These are phyloP conservation scores for Calamus simplicifolius DNA, from an alignment of 176 grass and related monocot genomes.

Conservation along the genomic window DNA sequence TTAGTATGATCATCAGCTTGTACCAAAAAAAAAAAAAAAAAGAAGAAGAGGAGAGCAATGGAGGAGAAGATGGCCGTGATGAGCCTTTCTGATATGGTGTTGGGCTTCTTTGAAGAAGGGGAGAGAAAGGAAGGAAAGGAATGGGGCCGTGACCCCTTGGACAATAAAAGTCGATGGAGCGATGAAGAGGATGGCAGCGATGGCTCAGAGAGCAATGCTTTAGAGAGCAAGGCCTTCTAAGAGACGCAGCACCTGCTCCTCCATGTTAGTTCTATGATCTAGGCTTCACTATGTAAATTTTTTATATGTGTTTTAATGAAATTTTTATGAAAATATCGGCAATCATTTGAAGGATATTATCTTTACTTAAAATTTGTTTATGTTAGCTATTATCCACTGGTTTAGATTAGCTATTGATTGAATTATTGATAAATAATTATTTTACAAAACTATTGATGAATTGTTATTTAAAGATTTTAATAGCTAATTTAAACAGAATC, in stretches of 20 bases:
- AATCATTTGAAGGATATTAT: not conserved
- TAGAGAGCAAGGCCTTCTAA: constrained; percentile 71
- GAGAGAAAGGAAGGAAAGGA: constrained; percentile 33
- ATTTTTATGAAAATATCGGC: not conserved
- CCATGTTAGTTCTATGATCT: constrained; percentile 36
- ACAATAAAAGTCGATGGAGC: not conserved
- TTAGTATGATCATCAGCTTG: too few species aligned
- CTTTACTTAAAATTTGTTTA: too few species aligned
- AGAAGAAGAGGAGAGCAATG: constrained; percentile 1
- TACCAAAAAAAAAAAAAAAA: too few species aligned
- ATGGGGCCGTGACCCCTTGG: not conserved
- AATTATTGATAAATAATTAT: too few species aligned
- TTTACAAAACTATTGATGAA: too few species aligned
- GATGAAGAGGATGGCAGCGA: constrained; percentile 10
- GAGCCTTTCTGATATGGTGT: constrained; percentile 65
- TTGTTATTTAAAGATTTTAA: too few species aligned
- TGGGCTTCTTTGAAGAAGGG: constrained; percentile 58
- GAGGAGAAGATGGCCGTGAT: constrained; percentile 19
- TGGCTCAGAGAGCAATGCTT: constrained; percentile 7
- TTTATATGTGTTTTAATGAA: not conserved
- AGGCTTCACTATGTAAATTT: too few species aligned
- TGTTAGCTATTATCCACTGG: too few species aligned
- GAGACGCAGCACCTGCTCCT: constrained; percentile 44
- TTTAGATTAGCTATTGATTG: too few species aligned
- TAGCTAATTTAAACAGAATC: too few species aligned